Percentiles rank a stretch among this genome's conserved stretches.
Evolutionary conservation across 495 filamentous ascomycete species (phyloP).

Genomic region (Tuber melanosporum): DNA sequence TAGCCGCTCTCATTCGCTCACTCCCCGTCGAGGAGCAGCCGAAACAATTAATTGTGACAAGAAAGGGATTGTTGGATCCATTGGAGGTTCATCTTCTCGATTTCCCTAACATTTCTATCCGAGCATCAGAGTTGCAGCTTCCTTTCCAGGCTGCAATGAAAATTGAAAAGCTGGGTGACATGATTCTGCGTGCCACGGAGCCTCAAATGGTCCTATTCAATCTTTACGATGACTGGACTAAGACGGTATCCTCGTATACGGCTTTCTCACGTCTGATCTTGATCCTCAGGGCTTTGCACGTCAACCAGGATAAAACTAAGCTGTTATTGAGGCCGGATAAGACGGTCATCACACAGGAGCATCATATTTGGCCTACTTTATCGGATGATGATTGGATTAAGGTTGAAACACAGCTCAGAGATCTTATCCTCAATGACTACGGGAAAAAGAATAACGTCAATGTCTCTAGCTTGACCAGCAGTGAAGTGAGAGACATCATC

Average conservation of each 20-base stretch:
- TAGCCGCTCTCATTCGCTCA: slow-evolving; percentile 92
- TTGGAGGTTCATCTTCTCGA: slow-evolving; percentile 95
- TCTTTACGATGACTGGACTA: slow-evolving; percentile 97
- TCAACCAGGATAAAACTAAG: slow-evolving; percentile 98
- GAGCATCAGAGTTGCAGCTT: slow-evolving; percentile 92
- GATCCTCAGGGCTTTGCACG: slow-evolving; percentile 91
- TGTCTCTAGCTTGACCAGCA: slow-evolving; percentile 88
- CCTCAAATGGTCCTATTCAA: slow-evolving; percentile 99
- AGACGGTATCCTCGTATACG: slow-evolving; percentile 96
- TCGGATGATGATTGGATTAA: slow-evolving; percentile 98
- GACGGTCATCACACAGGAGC: slow-evolving; percentile 95
- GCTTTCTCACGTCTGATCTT: slow-evolving; percentile 95
- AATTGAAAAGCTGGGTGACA: slow-evolving; percentile 96
- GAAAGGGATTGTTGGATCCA: slow-evolving; percentile 95
- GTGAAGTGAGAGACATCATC: slow-evolving; percentile 97
- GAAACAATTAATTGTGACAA: slow-evolving; percentile 96
- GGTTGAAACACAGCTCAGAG: slow-evolving; percentile 90
- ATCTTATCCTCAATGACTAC: slow-evolving; percentile 96
- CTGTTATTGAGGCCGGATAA: slow-evolving; percentile 95
- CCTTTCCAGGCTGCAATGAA: slow-evolving; percentile 99
- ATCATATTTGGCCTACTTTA: slow-evolving; percentile 96
- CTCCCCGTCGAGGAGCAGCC: slow-evolving; percentile 97
- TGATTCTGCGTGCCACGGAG: slow-evolving; percentile 96
- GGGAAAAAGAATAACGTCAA: slow-evolving; percentile 99
- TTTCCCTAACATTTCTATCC: slow-evolving; percentile 98